phyloP scores from a whole-genome alignment of 495 filamentous ascomycete species.

The Cairneyella variabilis region DNA sequence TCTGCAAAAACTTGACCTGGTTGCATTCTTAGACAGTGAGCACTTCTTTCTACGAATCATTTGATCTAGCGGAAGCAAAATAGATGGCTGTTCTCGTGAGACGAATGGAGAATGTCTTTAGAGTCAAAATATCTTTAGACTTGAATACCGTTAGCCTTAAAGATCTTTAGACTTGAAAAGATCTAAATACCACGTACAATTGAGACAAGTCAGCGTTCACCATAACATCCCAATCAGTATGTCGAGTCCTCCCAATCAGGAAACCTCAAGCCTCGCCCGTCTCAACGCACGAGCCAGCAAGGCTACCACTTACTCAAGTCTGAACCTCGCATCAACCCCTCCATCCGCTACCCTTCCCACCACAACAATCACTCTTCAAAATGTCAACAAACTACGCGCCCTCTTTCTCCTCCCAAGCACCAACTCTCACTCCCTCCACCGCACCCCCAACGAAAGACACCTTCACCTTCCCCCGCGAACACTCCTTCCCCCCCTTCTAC shows the following conservation, averaged over 20 bases:
- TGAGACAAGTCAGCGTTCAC: too few relatives aligned
- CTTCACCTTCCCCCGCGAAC: constrained; percentile 40
- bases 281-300: constrained; percentile 5
- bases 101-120: too few relatives aligned
- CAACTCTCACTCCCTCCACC: constrained; percentile 1
- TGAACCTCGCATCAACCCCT: background rate
- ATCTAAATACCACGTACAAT: too few relatives aligned
- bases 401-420: constrained; percentile 1
- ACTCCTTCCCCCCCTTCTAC: constrained; percentile 73
- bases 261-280: background rate
- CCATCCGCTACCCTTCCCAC: background rate
- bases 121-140: too few relatives aligned
- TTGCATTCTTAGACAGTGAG: background rate
- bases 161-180: too few relatives aligned
- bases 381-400: constrained; percentile 14
- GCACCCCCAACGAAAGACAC: background rate
- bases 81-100: background rate
- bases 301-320: background rate
- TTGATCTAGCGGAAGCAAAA: background rate
- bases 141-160: too few relatives aligned
- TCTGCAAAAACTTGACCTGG: background rate
- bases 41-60: background rate
- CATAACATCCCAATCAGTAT: too few relatives aligned
- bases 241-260: too few relatives aligned
- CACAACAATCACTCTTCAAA: background rate